These are phyloP conservation scores for Fusarium nygamai DNA, from an alignment of 2,329 filamentous ascomycete genomes.

Conservation along the genomic window DNA sequence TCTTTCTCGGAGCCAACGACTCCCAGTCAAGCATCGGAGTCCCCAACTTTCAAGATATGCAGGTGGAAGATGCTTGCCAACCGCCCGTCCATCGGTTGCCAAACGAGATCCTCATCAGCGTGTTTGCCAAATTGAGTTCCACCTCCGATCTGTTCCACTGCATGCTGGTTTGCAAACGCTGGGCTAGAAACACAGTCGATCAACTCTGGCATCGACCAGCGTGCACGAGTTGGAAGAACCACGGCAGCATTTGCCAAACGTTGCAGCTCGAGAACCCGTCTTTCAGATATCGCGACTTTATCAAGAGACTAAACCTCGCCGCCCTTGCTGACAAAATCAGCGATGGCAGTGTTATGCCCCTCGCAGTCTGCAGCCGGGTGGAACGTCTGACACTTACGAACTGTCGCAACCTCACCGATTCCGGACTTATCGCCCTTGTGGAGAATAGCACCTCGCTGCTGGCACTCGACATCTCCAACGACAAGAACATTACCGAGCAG, in stretches of 20 bases:
- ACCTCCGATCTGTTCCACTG: conserved; percentile 83
- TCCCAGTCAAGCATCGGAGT: conserved; percentile 91
- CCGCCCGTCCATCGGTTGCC: conserved; percentile 88
- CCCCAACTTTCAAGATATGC: conserved; percentile 79
- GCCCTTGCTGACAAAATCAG: conserved; percentile 78
- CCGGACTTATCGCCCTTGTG: conserved; percentile 82
- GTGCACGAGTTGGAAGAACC: conserved; percentile 86
- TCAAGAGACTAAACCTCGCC: conserved; percentile 91
- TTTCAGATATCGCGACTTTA: conserved; percentile 89
- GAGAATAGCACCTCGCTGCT: conserved; percentile 82
- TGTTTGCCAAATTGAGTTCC: conserved; percentile 85
- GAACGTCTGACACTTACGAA: conserved; percentile 93
- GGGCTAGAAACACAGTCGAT: conserved; percentile 92
- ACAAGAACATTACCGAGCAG: conserved; percentile 84
- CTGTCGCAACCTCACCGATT: conserved; percentile 85
- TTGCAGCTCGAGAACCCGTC: conserved; percentile 78
- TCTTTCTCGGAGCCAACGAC: conserved; percentile 88
- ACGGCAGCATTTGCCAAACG: conserved; percentile 82
- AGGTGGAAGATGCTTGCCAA: conserved; percentile 72
- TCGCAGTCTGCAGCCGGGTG: conserved; percentile 86
- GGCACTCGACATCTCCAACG: conserved; percentile 88
- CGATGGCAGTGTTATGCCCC: conserved; percentile 87
- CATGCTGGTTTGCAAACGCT: conserved; percentile 93
- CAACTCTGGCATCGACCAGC: conserved; percentile 94
- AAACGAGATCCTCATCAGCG: conserved; percentile 92